Evolutionary conservation across 2,329 filamentous ascomycete genomes (phyloP).

Genomic region (Didymella pomorum): DNA sequence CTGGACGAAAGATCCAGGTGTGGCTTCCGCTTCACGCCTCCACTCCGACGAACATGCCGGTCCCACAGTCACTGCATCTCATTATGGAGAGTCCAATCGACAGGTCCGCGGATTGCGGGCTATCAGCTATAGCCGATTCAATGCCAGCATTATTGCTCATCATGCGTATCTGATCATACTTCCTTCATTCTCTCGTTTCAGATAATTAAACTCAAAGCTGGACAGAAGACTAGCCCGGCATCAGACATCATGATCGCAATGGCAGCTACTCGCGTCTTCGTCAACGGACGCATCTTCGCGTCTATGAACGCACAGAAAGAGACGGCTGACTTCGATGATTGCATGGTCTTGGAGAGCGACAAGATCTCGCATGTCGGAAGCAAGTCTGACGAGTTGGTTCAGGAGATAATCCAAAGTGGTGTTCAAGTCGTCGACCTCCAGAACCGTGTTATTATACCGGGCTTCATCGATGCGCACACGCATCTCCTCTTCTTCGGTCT

Average conservation of each 20-base stretch:
- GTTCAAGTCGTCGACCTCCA: constrained; percentile 39
- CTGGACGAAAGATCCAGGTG: background rate
- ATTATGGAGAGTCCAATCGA: background rate
- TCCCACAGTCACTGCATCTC: background rate
- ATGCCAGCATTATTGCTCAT: background rate
- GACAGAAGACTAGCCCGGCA: background rate
- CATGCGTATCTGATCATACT: too few species aligned
- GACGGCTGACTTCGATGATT: constrained; percentile 12
- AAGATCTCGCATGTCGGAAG: constrained; percentile 15
- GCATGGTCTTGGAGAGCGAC: constrained; percentile 18
- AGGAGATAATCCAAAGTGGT: constrained; percentile 11
- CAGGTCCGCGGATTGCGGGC: constrained; percentile 6
- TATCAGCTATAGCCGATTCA: constrained; percentile 3
- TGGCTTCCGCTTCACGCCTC: background rate
- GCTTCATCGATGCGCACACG: constrained; percentile 64
- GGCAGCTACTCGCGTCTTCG: constrained; percentile 13
- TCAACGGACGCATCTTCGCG: constrained; percentile 21
- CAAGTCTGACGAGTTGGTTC: constrained; percentile 2
- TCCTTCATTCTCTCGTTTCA: background rate
- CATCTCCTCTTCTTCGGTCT: constrained; percentile 62
- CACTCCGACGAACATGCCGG: background rate
- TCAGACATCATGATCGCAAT: background rate
- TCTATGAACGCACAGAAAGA: constrained; percentile 5
- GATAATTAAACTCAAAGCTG: background rate
- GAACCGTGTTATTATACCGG: constrained; percentile 54